phyloP scores from a whole-genome alignment of 23 red algal genomes.

The Cyanidium caldarium region DNA sequence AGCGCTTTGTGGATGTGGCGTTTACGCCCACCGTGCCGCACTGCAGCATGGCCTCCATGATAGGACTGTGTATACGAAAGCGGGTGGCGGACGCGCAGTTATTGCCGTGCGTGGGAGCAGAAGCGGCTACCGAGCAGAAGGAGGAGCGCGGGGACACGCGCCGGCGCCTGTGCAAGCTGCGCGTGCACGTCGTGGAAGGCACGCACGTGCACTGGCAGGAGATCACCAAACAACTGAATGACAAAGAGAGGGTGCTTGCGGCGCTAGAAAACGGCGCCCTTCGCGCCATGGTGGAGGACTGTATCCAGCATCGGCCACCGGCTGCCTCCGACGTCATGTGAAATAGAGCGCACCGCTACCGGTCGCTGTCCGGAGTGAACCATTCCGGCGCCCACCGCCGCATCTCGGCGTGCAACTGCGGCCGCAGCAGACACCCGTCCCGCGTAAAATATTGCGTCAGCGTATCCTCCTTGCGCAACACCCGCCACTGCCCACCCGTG shows the following conservation, averaged over 20 bases:
- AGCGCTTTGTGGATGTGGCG: conserved; percentile 19
- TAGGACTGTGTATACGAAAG: conserved; percentile 57
- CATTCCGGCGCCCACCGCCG: no score
- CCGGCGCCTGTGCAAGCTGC: conserved; percentile 38
- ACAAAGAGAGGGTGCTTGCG: conserved; percentile 83
- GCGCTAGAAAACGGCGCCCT: conserved; percentile 81
- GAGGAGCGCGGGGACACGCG: no score
- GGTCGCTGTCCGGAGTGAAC: no score
- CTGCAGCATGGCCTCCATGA: conserved; percentile 78
- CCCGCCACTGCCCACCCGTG: no score
- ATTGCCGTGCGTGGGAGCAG: no score
- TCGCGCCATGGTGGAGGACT: conserved; percentile 39
- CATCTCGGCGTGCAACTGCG: no score
- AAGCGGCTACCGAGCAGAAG: no score
- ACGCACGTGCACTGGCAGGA: conserved; percentile 48
- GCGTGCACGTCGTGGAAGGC: conserved; percentile 36
- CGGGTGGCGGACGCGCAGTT: not conserved
- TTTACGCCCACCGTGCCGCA: conserved; percentile 95
- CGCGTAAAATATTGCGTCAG: no score
- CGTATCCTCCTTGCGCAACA: no score
- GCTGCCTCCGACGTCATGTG: no score
- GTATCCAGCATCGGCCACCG: conserved; percentile 5
- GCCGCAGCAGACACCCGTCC: no score
- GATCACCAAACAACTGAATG: conserved; percentile 80
- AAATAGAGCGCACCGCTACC: no score